Conservation (phyloP, 2,329 filamentous ascomycete genomes). For the Proliferodiscus dingleyae region DNA sequence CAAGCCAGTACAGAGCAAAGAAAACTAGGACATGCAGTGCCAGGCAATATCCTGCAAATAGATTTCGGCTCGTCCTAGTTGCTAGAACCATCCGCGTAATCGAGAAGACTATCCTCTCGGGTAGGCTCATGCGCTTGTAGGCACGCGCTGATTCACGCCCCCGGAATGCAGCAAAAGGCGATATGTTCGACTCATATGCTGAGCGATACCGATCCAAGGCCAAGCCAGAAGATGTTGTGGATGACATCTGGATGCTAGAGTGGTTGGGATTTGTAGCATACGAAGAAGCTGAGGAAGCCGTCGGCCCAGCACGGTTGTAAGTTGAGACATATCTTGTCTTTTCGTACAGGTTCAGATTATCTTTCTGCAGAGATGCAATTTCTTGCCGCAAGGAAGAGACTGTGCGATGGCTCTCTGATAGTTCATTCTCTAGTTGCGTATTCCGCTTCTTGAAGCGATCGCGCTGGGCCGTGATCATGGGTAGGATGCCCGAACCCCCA, state of each 20-base stretch:
- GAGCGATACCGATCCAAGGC: constrained; percentile 81
- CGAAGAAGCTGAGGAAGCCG: constrained; percentile 58
- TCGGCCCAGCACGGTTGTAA: constrained; percentile 69
- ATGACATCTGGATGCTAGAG: constrained; percentile 60
- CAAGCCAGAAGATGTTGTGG: constrained; percentile 56
- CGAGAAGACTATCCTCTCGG: constrained; percentile 85
- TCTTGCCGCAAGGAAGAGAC: constrained; percentile 87
- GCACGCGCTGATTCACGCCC: constrained; percentile 89
- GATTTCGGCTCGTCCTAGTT: constrained; percentile 82
- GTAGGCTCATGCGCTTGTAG: constrained; percentile 87
- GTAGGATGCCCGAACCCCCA: constrained; percentile 80
- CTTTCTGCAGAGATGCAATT: constrained; percentile 85
- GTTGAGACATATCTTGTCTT: constrained; percentile 95
- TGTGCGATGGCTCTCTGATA: constrained; percentile 76
- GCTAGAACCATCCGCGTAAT: constrained; percentile 87
- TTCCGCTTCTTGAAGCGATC: constrained; percentile 98
- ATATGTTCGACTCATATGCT: constrained; percentile 92
- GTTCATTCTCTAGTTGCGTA: constrained; percentile 79
- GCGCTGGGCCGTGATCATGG: constrained; percentile 96
- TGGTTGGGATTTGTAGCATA: constrained; percentile 70
- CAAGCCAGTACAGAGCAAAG: constrained; percentile 79
- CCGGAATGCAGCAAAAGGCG: constrained; percentile 90
- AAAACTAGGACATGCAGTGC: constrained; percentile 86
- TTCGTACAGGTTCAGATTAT: constrained; percentile 94
- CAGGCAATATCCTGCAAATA: constrained; percentile 90